phyloP scores from a whole-genome alignment of 2,329 filamentous ascomycete genomes.

The Colletotrichum neosansevieriae region DNA sequence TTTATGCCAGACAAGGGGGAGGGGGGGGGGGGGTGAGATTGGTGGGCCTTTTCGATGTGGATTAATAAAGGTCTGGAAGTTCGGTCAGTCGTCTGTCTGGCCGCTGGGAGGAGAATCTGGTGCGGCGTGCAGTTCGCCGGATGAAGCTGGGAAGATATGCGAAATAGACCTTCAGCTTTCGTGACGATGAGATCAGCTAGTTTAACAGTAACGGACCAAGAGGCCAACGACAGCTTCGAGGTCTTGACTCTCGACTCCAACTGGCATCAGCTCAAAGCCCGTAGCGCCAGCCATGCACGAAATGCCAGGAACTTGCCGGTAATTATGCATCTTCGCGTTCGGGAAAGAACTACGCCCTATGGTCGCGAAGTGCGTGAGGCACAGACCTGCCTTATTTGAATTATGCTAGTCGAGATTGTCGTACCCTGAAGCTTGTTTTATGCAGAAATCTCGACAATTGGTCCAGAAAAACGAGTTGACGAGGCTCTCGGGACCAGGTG shows the following conservation, averaged over 20 bases:
- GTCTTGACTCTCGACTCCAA: background rate
- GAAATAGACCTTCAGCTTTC: background rate
- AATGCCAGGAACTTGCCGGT: conserved; percentile 1
- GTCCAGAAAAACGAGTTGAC: background rate
- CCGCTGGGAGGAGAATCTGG: background rate
- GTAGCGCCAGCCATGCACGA: conserved; percentile 2
- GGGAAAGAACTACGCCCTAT: background rate
- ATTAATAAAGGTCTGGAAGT: background rate
- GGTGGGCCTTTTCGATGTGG: conserved; percentile 2
- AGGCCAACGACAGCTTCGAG: background rate
- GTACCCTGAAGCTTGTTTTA: background rate
- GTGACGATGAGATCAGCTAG: conserved; percentile 4
- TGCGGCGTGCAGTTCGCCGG: conserved; percentile 15
- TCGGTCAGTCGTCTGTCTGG: background rate
- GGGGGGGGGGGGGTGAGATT: background rate
- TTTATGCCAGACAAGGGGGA: background rate
- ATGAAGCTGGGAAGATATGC: conserved; percentile 8
- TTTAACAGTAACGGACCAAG: background rate
- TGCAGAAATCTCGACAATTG: background rate
- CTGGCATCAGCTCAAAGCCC: conserved; percentile 11
- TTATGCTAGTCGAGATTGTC: background rate
- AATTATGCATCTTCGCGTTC: background rate
- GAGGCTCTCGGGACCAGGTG: background rate
- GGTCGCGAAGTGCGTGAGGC: no score
- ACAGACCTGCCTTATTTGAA: conserved; percentile 15